Conservation (phyloP, 2,329 filamentous ascomycete genomes). For the Pleurostoma richardsiae region DNA sequence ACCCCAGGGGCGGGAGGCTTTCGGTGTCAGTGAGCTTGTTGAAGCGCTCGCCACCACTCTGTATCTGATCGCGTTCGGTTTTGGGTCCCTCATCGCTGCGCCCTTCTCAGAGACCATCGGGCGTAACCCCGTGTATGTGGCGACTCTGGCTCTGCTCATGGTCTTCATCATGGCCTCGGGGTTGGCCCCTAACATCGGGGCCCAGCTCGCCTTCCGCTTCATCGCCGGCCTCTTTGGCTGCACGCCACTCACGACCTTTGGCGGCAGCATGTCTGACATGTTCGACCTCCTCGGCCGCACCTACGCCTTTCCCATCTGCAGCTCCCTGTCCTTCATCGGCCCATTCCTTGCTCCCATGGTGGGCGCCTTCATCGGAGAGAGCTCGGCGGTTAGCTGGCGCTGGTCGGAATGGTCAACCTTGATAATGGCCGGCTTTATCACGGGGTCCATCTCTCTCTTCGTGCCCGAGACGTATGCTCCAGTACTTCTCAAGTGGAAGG, state of each 20-base stretch:
- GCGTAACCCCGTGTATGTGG: slow-evolving; percentile 37
- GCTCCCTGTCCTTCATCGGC: slow-evolving; percentile 43
- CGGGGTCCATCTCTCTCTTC: slow-evolving; percentile 14
- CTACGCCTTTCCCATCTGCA: slow-evolving; percentile 41
- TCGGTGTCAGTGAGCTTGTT: slow-evolving; percentile 40
- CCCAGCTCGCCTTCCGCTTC: slow-evolving; percentile 39
- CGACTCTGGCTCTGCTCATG: slow-evolving; percentile 37
- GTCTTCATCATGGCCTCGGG: slow-evolving; percentile 42
- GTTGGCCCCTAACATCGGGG: slow-evolving; percentile 40
- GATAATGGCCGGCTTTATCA: slow-evolving; percentile 42
- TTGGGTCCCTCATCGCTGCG: slow-evolving; percentile 39
- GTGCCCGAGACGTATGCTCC: slow-evolving; percentile 19
- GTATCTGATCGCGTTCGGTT: slow-evolving; percentile 45
- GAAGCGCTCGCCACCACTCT: slow-evolving; percentile 31
- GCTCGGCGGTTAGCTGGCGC: slow-evolving; percentile 39
- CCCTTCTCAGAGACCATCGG: slow-evolving; percentile 46
- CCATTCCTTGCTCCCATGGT: slow-evolving; percentile 49
- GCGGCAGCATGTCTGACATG: slow-evolving; percentile 44
- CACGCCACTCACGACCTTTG: slow-evolving; percentile 43
- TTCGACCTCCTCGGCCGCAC: slow-evolving; percentile 37
- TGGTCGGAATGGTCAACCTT: slow-evolving; percentile 49
- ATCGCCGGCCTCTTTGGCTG: slow-evolving; percentile 44
- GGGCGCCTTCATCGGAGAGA: slow-evolving; percentile 45
- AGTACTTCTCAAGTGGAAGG: slow-evolving; percentile 36
- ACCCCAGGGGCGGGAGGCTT: slow-evolving; percentile 34